A percentile compares a stretch with the other conserved stretches of the same genome.
Conservation (phyloP, 2,329 filamentous ascomycete species). For the Aspergillus nomiae region DNA sequence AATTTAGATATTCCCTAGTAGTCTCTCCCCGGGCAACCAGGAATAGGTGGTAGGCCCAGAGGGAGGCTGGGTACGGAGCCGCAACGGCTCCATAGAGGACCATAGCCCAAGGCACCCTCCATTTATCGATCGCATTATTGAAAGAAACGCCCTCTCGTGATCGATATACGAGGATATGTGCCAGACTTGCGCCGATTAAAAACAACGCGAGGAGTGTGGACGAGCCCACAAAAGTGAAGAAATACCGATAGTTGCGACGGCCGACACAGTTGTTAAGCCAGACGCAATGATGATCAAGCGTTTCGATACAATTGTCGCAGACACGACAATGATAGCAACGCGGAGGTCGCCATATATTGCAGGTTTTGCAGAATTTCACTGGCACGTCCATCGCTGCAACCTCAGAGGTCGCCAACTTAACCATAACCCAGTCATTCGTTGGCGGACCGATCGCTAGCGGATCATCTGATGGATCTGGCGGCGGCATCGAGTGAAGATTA, state of each 20-base stretch:
- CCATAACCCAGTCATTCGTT: conserved; percentile 91
- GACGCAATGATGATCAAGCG: conserved; percentile 96
- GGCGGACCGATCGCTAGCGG: conserved; percentile 79
- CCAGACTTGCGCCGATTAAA: conserved; percentile 74
- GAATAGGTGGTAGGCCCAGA: conserved; percentile 89
- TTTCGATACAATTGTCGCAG: conserved; percentile 97
- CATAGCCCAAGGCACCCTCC: conserved; percentile 83
- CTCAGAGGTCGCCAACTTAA: conserved; percentile 72
- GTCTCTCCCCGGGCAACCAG: conserved; percentile 90
- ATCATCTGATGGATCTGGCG: conserved; percentile 72
- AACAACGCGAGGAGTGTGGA: conserved; percentile 76
- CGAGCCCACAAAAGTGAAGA: conserved; percentile 85
- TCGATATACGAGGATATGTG: conserved; percentile 76
- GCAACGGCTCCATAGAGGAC: conserved; percentile 77
- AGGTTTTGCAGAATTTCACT: conserved; percentile 97
- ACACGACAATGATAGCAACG: conserved; percentile 94
- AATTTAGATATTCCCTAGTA: conserved; percentile 93
- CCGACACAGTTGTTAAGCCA: conserved; percentile 99
- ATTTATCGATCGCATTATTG: conserved; percentile 65
- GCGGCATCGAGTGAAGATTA: conserved; percentile 87
- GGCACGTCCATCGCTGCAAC: conserved; percentile 96
- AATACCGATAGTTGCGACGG: conserved; percentile 95
- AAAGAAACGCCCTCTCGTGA: conserved; percentile 67
- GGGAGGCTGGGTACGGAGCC: conserved; percentile 76
- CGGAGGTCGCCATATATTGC: conserved; percentile 94